phyloP scores from a whole-genome alignment of 371 early-diverging fungal genomes.

The Choanephora cucurbitarum region DNA sequence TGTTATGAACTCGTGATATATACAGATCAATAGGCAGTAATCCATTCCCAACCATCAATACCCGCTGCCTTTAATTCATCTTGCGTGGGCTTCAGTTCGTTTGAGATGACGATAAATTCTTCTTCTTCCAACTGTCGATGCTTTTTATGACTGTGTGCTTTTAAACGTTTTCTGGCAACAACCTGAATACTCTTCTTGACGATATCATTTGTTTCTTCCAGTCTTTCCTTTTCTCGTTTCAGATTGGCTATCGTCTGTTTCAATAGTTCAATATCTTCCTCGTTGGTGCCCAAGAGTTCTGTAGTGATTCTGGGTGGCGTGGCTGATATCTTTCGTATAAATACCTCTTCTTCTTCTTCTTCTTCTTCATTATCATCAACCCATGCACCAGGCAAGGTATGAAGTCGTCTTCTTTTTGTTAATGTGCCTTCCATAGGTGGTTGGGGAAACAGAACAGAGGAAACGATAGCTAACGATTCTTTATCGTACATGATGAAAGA shows the following conservation, averaged over 20 bases:
- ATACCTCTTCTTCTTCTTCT: slow-evolving; percentile 15
- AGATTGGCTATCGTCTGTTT: slow-evolving; percentile 39
- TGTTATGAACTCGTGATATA: too few relatives aligned
- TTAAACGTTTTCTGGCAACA: slow-evolving; percentile 38
- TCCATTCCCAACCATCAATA: slow-evolving; percentile 30
- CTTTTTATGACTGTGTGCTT: slow-evolving; percentile 17
- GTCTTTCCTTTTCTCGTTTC: slow-evolving; percentile 35
- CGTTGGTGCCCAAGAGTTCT: not conserved
- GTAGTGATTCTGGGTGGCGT: slow-evolving; percentile 3
- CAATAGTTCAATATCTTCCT: slow-evolving; percentile 29
- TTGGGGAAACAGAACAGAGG: slow-evolving; percentile 26
- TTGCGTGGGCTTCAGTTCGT: slow-evolving; percentile 17
- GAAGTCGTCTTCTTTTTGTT: slow-evolving; percentile 14
- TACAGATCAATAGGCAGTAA: slow-evolving; percentile 4
- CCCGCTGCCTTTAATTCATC: slow-evolving; percentile 26
- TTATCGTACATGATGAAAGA: slow-evolving; percentile 4
- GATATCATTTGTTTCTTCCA: slow-evolving; percentile 46
- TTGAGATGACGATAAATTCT: slow-evolving; percentile 10
- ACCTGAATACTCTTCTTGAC: slow-evolving; percentile 45
- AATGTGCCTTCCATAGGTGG: slow-evolving; percentile 10
- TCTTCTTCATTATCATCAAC: slow-evolving; percentile 28
- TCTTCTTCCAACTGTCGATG: slow-evolving; percentile 4
- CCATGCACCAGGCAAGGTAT: slow-evolving; percentile 44
- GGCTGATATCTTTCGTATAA: slow-evolving; percentile 1
- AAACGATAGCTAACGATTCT: slow-evolving; percentile 20